Evolutionary conservation across 164 flowering plant species (phyloP), one percentile per base, ranked within the genome.

Genomic region (Liquidambar formosana): DNA sequence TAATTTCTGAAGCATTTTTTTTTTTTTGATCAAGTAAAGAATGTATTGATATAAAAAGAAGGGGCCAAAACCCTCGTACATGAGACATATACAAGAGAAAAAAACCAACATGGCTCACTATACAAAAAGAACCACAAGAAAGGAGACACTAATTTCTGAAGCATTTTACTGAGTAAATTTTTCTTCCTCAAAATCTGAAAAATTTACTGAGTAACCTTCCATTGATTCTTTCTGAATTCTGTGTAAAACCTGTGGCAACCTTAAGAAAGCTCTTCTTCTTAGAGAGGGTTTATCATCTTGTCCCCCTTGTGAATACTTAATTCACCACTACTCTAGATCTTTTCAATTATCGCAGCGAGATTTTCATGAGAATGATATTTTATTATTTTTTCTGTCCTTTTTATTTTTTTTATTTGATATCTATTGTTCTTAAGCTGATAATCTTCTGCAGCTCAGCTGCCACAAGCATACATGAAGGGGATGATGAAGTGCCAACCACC

Each of bases 401-500:
- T 9, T 22, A 10, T 48, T 25, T 67, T 52, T 23, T 43, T 38
- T 22, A 44, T 46, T 38, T n/a, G 15, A 62, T 18, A 48, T 23
- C 23, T 57, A 43, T 67, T 27, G 49, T 64, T 58, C 8, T 66
- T 71, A 60, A 23, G 49, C 66, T 67, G 56, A 56, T 70, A 67
- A 70, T 64, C 12, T 69, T 79, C 48, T 84, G 82, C 97, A 95
- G 97, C 80, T 82, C 89, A 72, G 85, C 83, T 70, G 73, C 83
- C 49, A 73, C 81, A 56, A 77, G 83, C 77, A 71, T 85, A 64
- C 73, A 79, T 81, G 97, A 91, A 69, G 84, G 68, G 45, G 97
- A 92, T 79, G 97, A 92, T 72, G 96, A 89, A 52, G 72, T 92
- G 69, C 90, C 92, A 56, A 85, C 89, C 2, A 81, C 91, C 46